A percentile compares a stretch with the other conserved stretches of the same genome.
Conservation (phyloP, 75 land plant species). For the Sequoiadendron giganteum region DNA sequence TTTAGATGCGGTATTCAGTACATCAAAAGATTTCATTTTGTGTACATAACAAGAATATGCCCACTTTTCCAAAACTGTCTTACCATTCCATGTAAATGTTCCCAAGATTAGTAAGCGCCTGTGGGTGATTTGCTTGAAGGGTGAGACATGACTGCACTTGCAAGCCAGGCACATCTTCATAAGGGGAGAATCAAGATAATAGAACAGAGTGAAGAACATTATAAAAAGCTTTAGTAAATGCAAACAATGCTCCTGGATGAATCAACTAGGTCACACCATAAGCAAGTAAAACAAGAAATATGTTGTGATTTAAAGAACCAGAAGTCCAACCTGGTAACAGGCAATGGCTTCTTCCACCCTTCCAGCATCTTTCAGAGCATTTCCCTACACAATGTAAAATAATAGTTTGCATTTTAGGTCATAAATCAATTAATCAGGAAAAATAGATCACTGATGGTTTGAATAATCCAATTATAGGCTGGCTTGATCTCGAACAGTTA, state of each 20-base stretch:
- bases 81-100: slow-evolving; percentile 99
- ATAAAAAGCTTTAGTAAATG: background rate
- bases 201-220: background rate
- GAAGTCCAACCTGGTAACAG: slow-evolving; percentile 72
- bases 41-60: background rate
- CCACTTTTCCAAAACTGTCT: slow-evolving; percentile 1
- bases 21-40: background rate
- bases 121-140: slow-evolving; percentile 89
- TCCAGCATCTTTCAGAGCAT: slow-evolving; percentile 95
- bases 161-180: background rate
- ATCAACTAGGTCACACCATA: background rate
- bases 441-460: background rate
- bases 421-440: background rate
- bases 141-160: slow-evolving; percentile 75
- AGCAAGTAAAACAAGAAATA: background rate
- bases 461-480: background rate
- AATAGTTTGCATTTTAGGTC: background rate
- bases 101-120: slow-evolving; percentile 98
- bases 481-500: background rate
- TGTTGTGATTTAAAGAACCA: background rate
- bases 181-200: background rate
- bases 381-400: slow-evolving; percentile 55
- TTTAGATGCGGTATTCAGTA: background rate
- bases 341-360: slow-evolving; percentile 91
- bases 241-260: background rate